Evolutionary conservation across 139 green algal genomes (phyloP), one percentile per base, ranked within the genome.

Genomic region (Closterium sp.): DNA sequence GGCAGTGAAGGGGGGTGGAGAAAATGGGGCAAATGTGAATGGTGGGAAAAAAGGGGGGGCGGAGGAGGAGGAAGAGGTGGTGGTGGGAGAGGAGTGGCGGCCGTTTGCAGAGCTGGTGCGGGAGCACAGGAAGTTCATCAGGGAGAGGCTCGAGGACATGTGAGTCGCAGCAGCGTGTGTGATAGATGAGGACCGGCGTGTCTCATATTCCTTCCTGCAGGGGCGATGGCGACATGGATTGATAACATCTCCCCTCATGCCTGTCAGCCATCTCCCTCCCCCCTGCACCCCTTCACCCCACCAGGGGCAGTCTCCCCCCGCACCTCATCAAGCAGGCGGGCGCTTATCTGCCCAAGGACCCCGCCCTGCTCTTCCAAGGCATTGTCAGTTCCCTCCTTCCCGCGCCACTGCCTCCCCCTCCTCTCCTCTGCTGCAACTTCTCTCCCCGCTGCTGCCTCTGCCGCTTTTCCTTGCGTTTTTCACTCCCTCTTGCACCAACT

Each of bases 51-150:
- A n/a, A n/a, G n/a, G n/a, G 35, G 36, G 6, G 35, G 10, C 25
- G 30, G 36, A 90, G 30, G 1, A 32, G 33, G 32, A 25, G 32
- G 87, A 32, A 21, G 87, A 84, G 87, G 83, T 91, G 83, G 88
- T 32, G 34, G 88, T 91, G 34, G 25, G 33, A 16, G 34, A 30
- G 25, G 25, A 87, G 32, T 91, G 88, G 88, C 31, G 83, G 34
- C 88, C 88, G 25, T 91, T 91, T 91, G 88, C 83, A 31, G 33
- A 30, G 31, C 19, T 91, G 34, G 3, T 91, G 25, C 88, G 88
- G 28, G 33, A 30, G 76, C 36, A 89, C 23, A 28, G 88, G 1
- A 88, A 84, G 83, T n/a, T 89, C 35, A 34, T 91, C 34, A 34
- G 30, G 88, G 88, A 89, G 25, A 9, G 76, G 64, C 83, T 89